phyloP scores from a whole-genome alignment of 257 asterid genomes.

The Solanum rostratum region DNA sequence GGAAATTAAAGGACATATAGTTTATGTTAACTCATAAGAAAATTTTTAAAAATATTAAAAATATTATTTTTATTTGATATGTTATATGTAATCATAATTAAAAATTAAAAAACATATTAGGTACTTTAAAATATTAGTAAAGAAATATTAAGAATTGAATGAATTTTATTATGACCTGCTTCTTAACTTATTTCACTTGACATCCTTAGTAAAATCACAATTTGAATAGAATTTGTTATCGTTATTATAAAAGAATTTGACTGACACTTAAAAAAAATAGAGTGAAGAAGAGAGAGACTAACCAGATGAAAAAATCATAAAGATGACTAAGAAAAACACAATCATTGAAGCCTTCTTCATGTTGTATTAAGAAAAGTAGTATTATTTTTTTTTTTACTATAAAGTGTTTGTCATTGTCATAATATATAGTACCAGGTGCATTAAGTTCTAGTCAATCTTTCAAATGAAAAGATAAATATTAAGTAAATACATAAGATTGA shows the following conservation, averaged over 20 bases:
- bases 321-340: neutral
- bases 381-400: neutral
- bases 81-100: no score
- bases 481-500: neutral
- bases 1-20: no score
- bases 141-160: neutral
- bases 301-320: neutral
- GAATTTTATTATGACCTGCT: neutral
- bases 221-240: neutral
- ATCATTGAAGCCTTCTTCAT: neutral
- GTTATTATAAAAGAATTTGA: neutral
- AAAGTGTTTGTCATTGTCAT: neutral
- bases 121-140: neutral
- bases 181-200: neutral
- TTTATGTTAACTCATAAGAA: neutral
- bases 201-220: neutral
- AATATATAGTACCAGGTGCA: neutral
- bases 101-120: neutral
- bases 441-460: neutral
- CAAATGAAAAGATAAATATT: neutral
- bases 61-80: no score
- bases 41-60: no score
- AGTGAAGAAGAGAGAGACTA: neutral
- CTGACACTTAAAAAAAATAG: no score
- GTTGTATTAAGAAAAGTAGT: neutral